These are phyloP conservation scores for Liquidambar formosana DNA, from an alignment of 164 flowering plant species.

Conservation along the genomic window DNA sequence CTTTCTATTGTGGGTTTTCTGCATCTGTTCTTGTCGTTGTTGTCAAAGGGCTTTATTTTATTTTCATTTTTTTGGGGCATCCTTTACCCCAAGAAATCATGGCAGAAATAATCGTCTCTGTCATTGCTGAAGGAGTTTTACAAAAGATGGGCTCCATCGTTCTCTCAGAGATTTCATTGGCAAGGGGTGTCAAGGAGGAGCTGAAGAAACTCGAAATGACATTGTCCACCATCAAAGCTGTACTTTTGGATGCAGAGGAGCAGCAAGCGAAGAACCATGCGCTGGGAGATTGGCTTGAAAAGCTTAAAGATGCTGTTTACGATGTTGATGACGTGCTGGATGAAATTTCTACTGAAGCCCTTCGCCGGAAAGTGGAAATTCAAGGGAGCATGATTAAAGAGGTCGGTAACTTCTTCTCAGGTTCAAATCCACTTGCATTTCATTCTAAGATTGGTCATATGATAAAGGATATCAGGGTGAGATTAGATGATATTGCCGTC, in stretches of 20 bases:
- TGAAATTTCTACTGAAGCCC: neutral
- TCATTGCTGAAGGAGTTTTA: too few relatives aligned
- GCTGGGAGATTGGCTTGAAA: conserved; percentile 13
- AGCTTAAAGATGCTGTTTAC: conserved; percentile 11
- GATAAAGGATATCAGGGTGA: neutral
- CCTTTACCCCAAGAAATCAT: too few relatives aligned
- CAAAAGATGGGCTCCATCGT: too few relatives aligned
- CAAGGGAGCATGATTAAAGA: neutral
- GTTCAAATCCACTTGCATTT: neutral
- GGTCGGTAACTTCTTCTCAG: neutral
- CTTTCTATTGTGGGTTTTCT: too few relatives aligned
- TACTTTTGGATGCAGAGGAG: conserved; percentile 16
- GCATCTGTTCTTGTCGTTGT: too few relatives aligned
- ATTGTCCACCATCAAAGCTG: neutral
- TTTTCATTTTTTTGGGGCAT: too few relatives aligned
- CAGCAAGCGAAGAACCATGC: neutral
- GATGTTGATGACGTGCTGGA: conserved; percentile 21
- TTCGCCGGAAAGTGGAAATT: neutral
- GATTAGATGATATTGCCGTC: neutral
- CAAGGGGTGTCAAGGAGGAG: too few relatives aligned
- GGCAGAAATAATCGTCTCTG: too few relatives aligned
- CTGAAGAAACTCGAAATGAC: neutral
- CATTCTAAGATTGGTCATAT: neutral
- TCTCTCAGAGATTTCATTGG: too few relatives aligned
- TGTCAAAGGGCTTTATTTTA: too few relatives aligned